Evolutionary conservation across 2,329 filamentous ascomycete species (phyloP).

Genomic region (Xylaria polymorpha): DNA sequence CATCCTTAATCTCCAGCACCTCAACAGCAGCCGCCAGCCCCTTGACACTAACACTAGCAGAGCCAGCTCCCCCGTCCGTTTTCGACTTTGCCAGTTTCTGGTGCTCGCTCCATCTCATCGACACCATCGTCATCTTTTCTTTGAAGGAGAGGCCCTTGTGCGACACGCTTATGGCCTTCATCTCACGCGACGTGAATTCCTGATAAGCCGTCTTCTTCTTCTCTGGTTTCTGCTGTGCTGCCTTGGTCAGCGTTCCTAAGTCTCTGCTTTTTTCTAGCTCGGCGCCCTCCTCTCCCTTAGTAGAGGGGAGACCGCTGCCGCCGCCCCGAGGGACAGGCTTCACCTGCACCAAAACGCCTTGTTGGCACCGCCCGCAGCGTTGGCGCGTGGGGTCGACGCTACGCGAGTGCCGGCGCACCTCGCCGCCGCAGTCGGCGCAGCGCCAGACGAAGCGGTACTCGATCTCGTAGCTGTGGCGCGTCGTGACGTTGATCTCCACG

Average conservation of each 20-base stretch:
- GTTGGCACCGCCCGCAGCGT: constrained; percentile 81
- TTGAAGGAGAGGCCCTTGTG: constrained; percentile 61
- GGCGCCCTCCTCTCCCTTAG: neutral
- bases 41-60: constrained; percentile 60
- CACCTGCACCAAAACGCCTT: constrained; percentile 73
- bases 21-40: constrained; percentile 72
- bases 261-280: neutral
- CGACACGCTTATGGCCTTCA: constrained; percentile 45
- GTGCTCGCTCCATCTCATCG: constrained; percentile 69
- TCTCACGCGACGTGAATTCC: constrained; percentile 45
- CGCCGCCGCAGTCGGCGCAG: constrained; percentile 74
- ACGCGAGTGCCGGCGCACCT: constrained; percentile 86
- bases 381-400: constrained; percentile 80
- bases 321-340: constrained; percentile 76
- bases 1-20: constrained; percentile 58
- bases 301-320: constrained; percentile 22
- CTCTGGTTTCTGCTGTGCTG: constrained; percentile 37
- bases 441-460: constrained; percentile 93
- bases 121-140: constrained; percentile 74
- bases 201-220: constrained; percentile 54
- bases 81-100: constrained; percentile 75
- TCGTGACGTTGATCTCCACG: constrained; percentile 76
- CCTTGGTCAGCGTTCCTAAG: constrained; percentile 41
- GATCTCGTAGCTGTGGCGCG: constrained; percentile 89
- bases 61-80: constrained; percentile 23